These are phyloP conservation scores for Calendula officinalis DNA, from an alignment of 129 eudicot species.

Conservation along the genomic window DNA sequence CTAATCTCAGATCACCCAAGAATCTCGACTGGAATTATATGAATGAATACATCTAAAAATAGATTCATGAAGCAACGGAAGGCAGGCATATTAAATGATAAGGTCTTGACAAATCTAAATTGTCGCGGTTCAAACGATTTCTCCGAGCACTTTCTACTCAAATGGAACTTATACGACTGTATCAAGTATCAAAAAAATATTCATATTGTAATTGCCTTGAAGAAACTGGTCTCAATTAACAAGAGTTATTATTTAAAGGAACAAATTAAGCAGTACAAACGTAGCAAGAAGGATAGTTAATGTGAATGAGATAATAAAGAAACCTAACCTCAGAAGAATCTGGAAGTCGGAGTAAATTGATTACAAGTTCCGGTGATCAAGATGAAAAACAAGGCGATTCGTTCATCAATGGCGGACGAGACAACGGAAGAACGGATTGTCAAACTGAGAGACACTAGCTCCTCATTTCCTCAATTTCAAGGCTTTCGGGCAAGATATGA, in stretches of 20 bases:
- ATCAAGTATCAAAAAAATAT: background rate
- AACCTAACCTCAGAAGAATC: conserved; percentile 8
- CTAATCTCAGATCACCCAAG: conserved; percentile 1
- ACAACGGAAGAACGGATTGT: background rate
- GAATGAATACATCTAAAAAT: background rate
- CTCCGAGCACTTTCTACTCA: background rate
- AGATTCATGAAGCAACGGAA: conserved; percentile 13
- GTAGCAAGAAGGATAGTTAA: background rate
- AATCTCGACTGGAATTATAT: background rate
- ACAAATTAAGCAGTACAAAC: background rate
- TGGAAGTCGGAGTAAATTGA: conserved; percentile 8
- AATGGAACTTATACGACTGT: background rate
- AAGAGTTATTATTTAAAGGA: conserved; percentile 3
- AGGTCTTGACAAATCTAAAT: background rate
- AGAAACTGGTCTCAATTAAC: background rate
- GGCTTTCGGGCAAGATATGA: background rate
- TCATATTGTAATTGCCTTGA: background rate
- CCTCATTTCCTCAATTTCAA: background rate
- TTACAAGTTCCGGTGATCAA: background rate
- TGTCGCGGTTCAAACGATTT: background rate
- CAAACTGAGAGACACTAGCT: too few species aligned
- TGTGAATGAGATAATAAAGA: background rate
- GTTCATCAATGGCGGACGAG: background rate
- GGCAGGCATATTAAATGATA: background rate
- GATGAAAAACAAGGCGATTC: background rate